These are phyloP conservation scores for Skeletonema marinoi DNA, from an alignment of 108 stramenopile species.

Conservation along the genomic window DNA sequence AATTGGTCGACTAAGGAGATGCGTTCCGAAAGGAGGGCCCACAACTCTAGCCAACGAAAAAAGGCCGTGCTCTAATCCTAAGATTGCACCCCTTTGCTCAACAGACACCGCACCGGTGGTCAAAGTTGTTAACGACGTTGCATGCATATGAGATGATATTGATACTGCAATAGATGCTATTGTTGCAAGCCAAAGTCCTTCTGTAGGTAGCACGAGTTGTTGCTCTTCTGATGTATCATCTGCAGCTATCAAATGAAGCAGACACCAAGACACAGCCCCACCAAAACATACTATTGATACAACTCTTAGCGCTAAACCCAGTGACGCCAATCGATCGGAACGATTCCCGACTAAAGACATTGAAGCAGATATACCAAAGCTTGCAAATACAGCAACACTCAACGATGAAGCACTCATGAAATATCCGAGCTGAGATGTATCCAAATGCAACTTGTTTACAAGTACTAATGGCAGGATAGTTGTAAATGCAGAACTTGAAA, in stretches of 20 bases:
- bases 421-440: slow-evolving; percentile 59
- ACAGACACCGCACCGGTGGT: slow-evolving; percentile 65
- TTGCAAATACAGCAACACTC: slow-evolving; percentile 67
- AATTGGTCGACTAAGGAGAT: slow-evolving; percentile 27
- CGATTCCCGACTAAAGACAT: slow-evolving; percentile 42
- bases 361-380: slow-evolving; percentile 61
- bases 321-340: slow-evolving; percentile 39
- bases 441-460: slow-evolving; percentile 51
- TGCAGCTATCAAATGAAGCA: neutral
- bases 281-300: slow-evolving; percentile 38
- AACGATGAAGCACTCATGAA: slow-evolving; percentile 66
- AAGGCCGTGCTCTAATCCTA: slow-evolving; percentile 83
- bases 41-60: slow-evolving; percentile 76
- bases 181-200: slow-evolving; percentile 14
- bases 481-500: slow-evolving; percentile 63
- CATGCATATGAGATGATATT: slow-evolving; percentile 68
- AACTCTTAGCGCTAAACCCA: slow-evolving; percentile 45
- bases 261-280: slow-evolving; percentile 29
- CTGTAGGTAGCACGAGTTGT: neutral
- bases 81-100: slow-evolving; percentile 65
- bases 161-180: slow-evolving; percentile 51
- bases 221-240: slow-evolving; percentile 15
- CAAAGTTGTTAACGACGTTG: slow-evolving; percentile 76
- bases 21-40: slow-evolving; percentile 64
- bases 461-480: slow-evolving; percentile 68